These are phyloP conservation scores for Mediolabrus comicus DNA, from an alignment of 108 stramenopile species.

Conservation along the genomic window DNA sequence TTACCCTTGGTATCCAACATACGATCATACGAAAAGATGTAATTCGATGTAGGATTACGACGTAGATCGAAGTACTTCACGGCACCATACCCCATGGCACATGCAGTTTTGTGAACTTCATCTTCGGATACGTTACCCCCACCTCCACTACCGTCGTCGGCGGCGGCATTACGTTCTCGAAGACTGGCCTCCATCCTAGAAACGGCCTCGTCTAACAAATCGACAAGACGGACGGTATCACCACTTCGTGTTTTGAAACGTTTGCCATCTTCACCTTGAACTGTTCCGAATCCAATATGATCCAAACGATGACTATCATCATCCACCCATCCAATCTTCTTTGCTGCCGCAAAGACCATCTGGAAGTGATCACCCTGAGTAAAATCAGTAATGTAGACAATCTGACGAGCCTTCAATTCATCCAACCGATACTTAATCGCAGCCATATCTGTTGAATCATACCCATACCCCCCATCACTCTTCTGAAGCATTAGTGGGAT, in stretches of 20 bases:
- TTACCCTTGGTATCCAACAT: conserved; percentile 99
- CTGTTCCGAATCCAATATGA: conserved; percentile 98
- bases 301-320: conserved; percentile 73
- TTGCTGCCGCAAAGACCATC: conserved; percentile 93
- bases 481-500: conserved; percentile 98
- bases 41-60: conserved; percentile 95
- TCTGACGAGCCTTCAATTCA: conserved; percentile 75
- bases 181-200: conserved; percentile 84
- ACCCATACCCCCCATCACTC: conserved; percentile 98
- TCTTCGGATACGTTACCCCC: conserved; percentile 78
- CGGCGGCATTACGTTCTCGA: conserved; percentile 69
- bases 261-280: conserved; percentile 97
- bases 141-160: conserved; percentile 27
- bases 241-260: conserved; percentile 98
- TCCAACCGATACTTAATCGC: conserved; percentile 93
- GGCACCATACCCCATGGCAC: conserved; percentile 96
- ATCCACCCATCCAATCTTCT: conserved; percentile 89
- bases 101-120: conserved; percentile 87
- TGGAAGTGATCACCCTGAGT: conserved; percentile 96
- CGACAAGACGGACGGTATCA: conserved; percentile 97
- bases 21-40: conserved; percentile 98
- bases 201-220: conserved; percentile 96
- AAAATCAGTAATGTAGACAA: conserved; percentile 97
- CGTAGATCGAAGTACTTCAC: conserved; percentile 99
- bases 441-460: conserved; percentile 99